Evolutionary conservation across 2,329 filamentous ascomycete genomes (phyloP).

Genomic region (Talaromyces verruculosus): DNA sequence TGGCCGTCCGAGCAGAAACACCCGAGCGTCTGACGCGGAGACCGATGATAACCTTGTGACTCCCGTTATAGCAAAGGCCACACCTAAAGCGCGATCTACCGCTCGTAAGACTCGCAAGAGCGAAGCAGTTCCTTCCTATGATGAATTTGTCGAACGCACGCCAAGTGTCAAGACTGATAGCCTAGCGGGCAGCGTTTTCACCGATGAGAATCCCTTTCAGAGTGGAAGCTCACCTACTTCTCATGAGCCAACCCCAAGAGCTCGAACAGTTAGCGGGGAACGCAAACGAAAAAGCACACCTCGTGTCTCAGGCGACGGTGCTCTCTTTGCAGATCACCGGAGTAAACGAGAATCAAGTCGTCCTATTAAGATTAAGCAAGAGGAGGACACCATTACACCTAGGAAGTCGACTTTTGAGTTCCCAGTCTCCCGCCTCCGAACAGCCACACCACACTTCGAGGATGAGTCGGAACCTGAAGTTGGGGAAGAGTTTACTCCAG

Average conservation of each 20-base stretch:
- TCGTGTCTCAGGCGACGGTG: conserved; percentile 40
- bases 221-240: conserved; percentile 70
- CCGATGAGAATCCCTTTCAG: conserved; percentile 90
- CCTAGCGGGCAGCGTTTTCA: conserved; percentile 68
- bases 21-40: conserved; percentile 34
- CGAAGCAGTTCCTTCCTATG: conserved; percentile 39
- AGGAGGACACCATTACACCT: conserved; percentile 55
- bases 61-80: conserved; percentile 37
- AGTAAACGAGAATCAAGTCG: conserved; percentile 36
- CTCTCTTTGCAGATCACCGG: conserved; percentile 28
- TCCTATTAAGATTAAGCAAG: conserved; percentile 45
- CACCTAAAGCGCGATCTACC: conserved; percentile 46
- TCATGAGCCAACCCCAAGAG: conserved; percentile 48
- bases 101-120: conserved; percentile 55
- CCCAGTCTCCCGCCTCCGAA: conserved; percentile 47
- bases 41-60: conserved; percentile 35
- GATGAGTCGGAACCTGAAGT: conserved; percentile 49
- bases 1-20: conserved; percentile 35
- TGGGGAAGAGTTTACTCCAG: conserved; percentile 62
- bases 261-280: conserved; percentile 31
- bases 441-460: conserved; percentile 31
- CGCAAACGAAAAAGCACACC: conserved; percentile 55
- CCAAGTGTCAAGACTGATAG: conserved; percentile 47
- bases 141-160: conserved; percentile 33
- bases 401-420: conserved; percentile 61